Base-by-base conservation (phyloP, 768 basidiomycete species). In the Podaxis sp. region DNA sequence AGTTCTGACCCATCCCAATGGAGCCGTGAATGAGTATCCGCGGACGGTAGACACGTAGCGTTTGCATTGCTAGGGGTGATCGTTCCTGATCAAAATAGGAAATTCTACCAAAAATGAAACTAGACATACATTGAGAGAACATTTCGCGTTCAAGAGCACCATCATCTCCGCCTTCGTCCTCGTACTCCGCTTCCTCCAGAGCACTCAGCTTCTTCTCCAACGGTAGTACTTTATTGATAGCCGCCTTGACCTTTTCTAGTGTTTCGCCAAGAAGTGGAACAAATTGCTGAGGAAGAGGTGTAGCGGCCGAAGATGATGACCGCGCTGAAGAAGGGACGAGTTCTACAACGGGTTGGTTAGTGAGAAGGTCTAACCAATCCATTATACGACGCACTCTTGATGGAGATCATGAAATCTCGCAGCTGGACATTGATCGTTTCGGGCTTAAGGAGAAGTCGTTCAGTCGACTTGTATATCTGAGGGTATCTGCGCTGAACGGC, bases 401-500 rank as follows among this genome's bases (percentile, higher is more conserved):
- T 87, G 1, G 96, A 93, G 69, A 96, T 90, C 94, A 98, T 94
- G 71, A 99, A 99, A 73, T 99, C 97, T 44, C 93, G 82, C 55
- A 97, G 80, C 37, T 89, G 85, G 17, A 98, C 87, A 36, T 82
- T 81, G 65, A 99, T 97, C 1, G 88, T 87, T 69, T 93, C 90
- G 6, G 96, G 91, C 66, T 93, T 85, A 59, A 99, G 80, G 54
- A 95, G 71, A 2, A 98, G 77, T 10, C 97, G 82, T 65, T 99
- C 95, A 36, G 82, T 86, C 4, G 93, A 90, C 75, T 93, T 90
- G 81, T 99, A 99, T 51, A 99, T 95, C 73, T 99, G 97, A 0
- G 97, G 97, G 73, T 99, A 99, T 59, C 91, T 83, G 63, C 97
- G 80, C 71, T 99, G 97, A 24, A 99, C 91, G 0, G 96, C 96